These are phyloP conservation scores for Cylindrodendrum hubeiense DNA, from an alignment of 2,329 filamentous ascomycete genomes.

Conservation along the genomic window DNA sequence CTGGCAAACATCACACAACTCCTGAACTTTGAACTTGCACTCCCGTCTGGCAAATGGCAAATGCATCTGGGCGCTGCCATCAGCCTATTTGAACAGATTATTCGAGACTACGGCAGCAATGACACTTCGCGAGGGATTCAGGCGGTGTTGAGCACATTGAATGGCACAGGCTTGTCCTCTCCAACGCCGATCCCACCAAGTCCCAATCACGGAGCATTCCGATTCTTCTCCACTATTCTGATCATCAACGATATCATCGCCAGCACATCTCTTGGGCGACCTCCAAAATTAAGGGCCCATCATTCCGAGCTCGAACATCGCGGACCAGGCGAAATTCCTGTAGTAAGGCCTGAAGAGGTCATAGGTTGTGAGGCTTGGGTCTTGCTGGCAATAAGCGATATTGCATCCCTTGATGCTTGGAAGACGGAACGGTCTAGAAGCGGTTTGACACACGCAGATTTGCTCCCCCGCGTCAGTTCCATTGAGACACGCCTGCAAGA, in stretches of 20 bases:
- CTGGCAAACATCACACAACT: constrained; percentile 58
- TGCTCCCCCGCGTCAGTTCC: background rate
- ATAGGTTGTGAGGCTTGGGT: constrained; percentile 17
- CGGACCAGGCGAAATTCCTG: background rate
- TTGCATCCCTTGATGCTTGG: background rate
- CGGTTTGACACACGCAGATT: background rate
- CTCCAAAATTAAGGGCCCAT: background rate
- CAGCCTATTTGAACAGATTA: constrained; percentile 3
- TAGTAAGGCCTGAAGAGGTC: background rate
- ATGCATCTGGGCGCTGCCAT: constrained; percentile 29
- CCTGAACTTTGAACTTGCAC: constrained; percentile 57
- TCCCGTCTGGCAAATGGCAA: constrained; percentile 49
- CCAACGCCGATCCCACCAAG: constrained; percentile 36
- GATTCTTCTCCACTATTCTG: constrained; percentile 51
- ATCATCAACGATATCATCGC: constrained; percentile 40
- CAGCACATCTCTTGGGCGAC: constrained; percentile 9
- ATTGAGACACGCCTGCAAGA: constrained; percentile 3
- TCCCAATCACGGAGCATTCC: constrained; percentile 51
- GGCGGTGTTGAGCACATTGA: background rate
- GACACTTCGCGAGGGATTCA: background rate
- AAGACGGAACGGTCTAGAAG: background rate
- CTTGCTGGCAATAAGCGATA: constrained; percentile 10
- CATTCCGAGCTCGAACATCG: background rate
- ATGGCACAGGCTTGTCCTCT: background rate
- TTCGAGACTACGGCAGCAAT: background rate